These are phyloP conservation scores for Alternaria gaisen DNA, from an alignment of 2,329 filamentous ascomycete genomes.

Conservation along the genomic window DNA sequence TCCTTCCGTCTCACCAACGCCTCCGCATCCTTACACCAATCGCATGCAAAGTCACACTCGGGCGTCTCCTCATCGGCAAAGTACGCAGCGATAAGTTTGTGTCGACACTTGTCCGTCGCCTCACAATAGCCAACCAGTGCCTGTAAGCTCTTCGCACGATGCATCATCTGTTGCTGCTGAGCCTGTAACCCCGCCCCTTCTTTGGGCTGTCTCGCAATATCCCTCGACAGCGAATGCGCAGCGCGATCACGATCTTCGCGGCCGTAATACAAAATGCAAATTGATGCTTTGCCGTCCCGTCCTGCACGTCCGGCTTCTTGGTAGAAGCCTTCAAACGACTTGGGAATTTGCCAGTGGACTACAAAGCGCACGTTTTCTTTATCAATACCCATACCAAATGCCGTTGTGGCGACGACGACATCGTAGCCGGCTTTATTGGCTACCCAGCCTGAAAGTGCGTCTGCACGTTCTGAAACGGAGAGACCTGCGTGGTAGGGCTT, in stretches of 20 bases:
- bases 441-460: slow-evolving; percentile 76
- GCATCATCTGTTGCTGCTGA: slow-evolving; percentile 49
- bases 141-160: slow-evolving; percentile 56
- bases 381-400: slow-evolving; percentile 98
- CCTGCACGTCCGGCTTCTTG: slow-evolving; percentile 94
- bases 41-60: slow-evolving; percentile 59
- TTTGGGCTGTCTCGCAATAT: slow-evolving; percentile 59
- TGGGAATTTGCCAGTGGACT: slow-evolving; percentile 91
- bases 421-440: slow-evolving; percentile 79
- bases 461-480: slow-evolving; percentile 71
- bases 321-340: slow-evolving; percentile 95
- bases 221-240: slow-evolving; percentile 60
- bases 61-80: slow-evolving; percentile 48
- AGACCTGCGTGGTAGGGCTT: slow-evolving; percentile 77
- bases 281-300: slow-evolving; percentile 84
- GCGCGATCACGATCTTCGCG: slow-evolving; percentile 84
- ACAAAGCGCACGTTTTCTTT: slow-evolving; percentile 95
- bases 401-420: slow-evolving; percentile 92
- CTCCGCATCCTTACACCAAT: slow-evolving; percentile 58
- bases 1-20: slow-evolving; percentile 56
- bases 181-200: slow-evolving; percentile 50
- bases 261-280: slow-evolving; percentile 91
- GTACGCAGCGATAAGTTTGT: slow-evolving; percentile 57
- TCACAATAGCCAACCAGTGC: slow-evolving; percentile 84
- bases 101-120: slow-evolving; percentile 74